Evolutionary conservation across 2,329 filamentous ascomycete genomes (phyloP).

Genomic region (Clarireedia monteithiana): DNA sequence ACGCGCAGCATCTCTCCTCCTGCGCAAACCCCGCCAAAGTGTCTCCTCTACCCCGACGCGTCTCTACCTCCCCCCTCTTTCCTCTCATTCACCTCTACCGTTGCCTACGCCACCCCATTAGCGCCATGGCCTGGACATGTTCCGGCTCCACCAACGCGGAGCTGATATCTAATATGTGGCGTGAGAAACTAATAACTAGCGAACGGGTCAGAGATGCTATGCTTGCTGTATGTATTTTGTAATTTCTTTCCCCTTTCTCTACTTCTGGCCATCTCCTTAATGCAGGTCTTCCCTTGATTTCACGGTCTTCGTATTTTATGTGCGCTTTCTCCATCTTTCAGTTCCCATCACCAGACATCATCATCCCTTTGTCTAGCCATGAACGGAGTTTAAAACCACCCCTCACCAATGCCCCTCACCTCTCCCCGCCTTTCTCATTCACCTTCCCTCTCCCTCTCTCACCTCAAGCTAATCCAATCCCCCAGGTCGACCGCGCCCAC

Average conservation of each 20-base stretch:
- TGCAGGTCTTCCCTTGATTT: neutral
- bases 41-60: no score
- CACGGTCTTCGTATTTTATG: neutral
- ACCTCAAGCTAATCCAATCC: neutral
- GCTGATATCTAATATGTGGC: constrained; percentile 71
- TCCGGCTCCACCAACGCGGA: constrained; percentile 66
- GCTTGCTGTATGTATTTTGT: constrained; percentile 45
- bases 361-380: no score
- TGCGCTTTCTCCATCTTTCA: neutral
- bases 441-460: neutral
- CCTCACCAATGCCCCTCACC: neutral
- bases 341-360: neutral
- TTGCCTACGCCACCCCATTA: neutral
- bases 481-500: constrained; percentile 77
- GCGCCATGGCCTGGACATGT: constrained; percentile 83
- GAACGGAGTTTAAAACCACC: no score
- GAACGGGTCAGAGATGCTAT: constrained; percentile 72
- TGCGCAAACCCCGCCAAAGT: no score
- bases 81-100: no score
- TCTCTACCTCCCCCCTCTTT: no score
- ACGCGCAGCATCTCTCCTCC: no score
- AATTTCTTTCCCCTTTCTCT: neutral
- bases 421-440: neutral
- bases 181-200: constrained; percentile 64
- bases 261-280: neutral